Evolutionary conservation across 139 green algal genomes (phyloP).

Genomic region (Tetratostichococcus sp.): DNA sequence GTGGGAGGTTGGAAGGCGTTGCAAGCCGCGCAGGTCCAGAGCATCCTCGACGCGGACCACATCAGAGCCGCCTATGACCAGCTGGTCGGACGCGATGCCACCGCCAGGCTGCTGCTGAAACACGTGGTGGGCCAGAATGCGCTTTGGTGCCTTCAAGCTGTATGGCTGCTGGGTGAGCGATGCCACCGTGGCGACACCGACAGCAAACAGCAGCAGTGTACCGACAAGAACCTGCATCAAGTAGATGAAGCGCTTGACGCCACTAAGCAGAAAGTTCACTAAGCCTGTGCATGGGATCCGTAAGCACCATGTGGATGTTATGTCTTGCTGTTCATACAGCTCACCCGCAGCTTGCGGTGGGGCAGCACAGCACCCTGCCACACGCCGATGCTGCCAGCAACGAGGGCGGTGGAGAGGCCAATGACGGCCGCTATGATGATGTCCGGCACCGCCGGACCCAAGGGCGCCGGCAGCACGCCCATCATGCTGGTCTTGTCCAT

Average conservation of each 20-base stretch:
- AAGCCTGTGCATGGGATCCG: too few relatives aligned
- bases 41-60: not conserved
- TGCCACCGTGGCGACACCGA: not conserved
- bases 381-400: not conserved
- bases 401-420: not conserved
- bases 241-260: too few relatives aligned
- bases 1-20: not conserved
- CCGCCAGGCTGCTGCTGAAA: conserved; percentile 1
- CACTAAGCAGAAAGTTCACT: too few relatives aligned
- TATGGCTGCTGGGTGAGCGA: conserved; percentile 7
- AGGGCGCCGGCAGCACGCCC: not conserved
- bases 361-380: not conserved
- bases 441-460: conserved; percentile 4
- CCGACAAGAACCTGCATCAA: conserved; percentile 5
- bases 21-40: not conserved
- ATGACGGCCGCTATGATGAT: not conserved
- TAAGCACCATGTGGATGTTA: too few relatives aligned
- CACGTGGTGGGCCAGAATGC: conserved; percentile 36
- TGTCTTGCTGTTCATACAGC: too few relatives aligned
- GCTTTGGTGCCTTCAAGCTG: conserved; percentile 21
- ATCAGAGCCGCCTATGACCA: not conserved
- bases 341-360: not conserved
- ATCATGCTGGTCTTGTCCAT: conserved; percentile 39
- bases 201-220: not conserved
- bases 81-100: not conserved